Evolutionary conservation across 345 rosid species (phyloP).

Genomic region (Citrus australasica): DNA sequence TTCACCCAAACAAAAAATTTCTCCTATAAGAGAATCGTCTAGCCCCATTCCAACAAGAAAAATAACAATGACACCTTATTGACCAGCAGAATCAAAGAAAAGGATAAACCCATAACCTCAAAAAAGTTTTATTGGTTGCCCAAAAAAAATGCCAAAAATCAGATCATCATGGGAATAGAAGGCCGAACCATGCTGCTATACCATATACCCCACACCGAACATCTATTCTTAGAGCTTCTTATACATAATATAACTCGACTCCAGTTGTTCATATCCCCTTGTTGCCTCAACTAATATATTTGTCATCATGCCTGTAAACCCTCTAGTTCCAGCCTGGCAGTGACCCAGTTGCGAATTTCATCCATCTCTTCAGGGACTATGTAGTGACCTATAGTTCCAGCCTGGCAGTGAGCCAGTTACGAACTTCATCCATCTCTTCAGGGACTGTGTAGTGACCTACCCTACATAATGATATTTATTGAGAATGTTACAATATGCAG

Average conservation of each 20-base stretch:
- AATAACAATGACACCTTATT: neutral
- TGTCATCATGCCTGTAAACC: constrained; percentile 7
- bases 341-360: constrained; percentile 40
- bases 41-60: neutral
- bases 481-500: neutral
- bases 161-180: neutral
- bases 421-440: constrained; percentile 42
- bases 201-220: constrained; percentile 15
- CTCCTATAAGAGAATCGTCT: neutral
- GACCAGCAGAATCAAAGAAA: neutral
- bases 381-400: constrained; percentile 34
- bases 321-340: constrained; percentile 24
- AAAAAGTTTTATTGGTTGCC: neutral
- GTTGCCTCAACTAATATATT: neutral
- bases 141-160: neutral
- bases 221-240: constrained; percentile 7
- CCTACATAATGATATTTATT: constrained; percentile 22
- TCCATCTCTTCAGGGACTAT: constrained; percentile 46
- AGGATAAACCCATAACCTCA: neutral
- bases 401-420: constrained; percentile 34
- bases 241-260: neutral
- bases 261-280: neutral
- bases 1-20: neutral
- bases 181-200: constrained; percentile 7
- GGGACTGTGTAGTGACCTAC: constrained; percentile 24